phyloP scores from a whole-genome alignment of 1,284 basidiomycete species.

The Apiotrichum brassicae region DNA sequence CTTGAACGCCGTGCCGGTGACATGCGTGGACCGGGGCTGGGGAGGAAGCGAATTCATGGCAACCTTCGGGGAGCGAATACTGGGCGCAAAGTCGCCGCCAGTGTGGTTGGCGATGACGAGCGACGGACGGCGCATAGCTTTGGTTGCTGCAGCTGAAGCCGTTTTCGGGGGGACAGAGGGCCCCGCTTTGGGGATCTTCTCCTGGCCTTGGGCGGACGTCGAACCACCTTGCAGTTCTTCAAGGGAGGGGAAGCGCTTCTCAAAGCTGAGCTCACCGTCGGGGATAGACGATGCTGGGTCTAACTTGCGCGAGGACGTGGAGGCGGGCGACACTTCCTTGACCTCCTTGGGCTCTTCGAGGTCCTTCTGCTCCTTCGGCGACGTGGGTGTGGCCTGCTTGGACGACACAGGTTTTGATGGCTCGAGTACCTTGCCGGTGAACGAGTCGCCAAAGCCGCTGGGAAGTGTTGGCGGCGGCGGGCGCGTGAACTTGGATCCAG shows the following conservation, averaged over 20 bases:
- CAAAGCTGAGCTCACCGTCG: constrained; percentile 33
- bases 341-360: no score
- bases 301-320: constrained; percentile 2
- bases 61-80: background rate
- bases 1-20: constrained; percentile 46
- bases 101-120: constrained; percentile 36
- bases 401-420: background rate
- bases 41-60: constrained; percentile 1
- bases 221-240: constrained; percentile 24
- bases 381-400: background rate
- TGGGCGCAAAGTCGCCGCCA: constrained; percentile 24
- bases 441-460: constrained; percentile 4
- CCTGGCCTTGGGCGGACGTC: background rate
- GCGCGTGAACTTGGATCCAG: background rate
- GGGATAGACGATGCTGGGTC: constrained; percentile 18
- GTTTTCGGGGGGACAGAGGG: background rate
- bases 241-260: constrained; percentile 42
- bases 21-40: constrained; percentile 43
- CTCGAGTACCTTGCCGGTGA: background rate
- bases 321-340: background rate
- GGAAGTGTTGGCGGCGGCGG: constrained; percentile 1
- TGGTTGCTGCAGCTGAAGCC: background rate
- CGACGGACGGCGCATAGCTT: constrained; percentile 16
- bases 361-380: no score
- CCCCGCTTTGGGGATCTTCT: background rate